Percentiles rank a stretch among this genome's conserved stretches.
Evolutionary conservation across 2,329 filamentous ascomycete species (phyloP).

Genomic region (Trichoderma cornu-damae): DNA sequence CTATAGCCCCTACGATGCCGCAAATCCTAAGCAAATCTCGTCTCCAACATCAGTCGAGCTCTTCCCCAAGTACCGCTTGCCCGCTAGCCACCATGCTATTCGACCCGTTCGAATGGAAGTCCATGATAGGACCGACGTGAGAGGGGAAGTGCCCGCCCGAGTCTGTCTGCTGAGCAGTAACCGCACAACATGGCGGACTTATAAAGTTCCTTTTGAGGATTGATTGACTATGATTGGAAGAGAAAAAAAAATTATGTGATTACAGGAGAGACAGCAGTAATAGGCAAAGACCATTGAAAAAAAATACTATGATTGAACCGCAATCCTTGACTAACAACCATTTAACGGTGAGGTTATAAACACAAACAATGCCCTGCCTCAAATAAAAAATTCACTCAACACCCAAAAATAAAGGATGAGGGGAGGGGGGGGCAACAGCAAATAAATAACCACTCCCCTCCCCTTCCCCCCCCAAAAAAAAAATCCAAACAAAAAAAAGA

Average conservation of each 20-base stretch:
- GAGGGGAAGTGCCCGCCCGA: slow-evolving; percentile 45
- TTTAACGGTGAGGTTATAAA: slow-evolving; percentile 1
- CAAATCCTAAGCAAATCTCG: slow-evolving; percentile 10
- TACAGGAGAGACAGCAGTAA: not conserved
- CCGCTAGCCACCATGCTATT: slow-evolving; percentile 25
- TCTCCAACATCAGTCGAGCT: slow-evolving; percentile 17
- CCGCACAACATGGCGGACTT: slow-evolving; percentile 44
- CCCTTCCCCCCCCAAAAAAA: too few species aligned
- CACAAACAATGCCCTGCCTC: not conserved
- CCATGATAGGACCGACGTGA: slow-evolving; percentile 38
- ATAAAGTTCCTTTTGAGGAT: slow-evolving; percentile 32
- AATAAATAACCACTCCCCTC: too few species aligned
- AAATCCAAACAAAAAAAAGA: not conserved
- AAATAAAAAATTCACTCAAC: not conserved
- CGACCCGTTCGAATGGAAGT: slow-evolving; percentile 49
- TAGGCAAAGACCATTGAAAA: not conserved
- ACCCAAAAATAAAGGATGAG: not conserved
- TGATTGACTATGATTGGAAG: not conserved
- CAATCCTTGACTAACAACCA: not conserved
- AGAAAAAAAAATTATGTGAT: too few species aligned
- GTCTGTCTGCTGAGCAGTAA: slow-evolving; percentile 49
- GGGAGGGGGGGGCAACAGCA: too few species aligned
- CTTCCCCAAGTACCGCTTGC: slow-evolving; percentile 27
- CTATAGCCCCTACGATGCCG: slow-evolving; percentile 35
- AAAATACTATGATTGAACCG: not conserved